These are phyloP conservation scores for Breviolum minutum DNA, from an alignment of 73 alveolate genomes.

Conservation along the genomic window DNA sequence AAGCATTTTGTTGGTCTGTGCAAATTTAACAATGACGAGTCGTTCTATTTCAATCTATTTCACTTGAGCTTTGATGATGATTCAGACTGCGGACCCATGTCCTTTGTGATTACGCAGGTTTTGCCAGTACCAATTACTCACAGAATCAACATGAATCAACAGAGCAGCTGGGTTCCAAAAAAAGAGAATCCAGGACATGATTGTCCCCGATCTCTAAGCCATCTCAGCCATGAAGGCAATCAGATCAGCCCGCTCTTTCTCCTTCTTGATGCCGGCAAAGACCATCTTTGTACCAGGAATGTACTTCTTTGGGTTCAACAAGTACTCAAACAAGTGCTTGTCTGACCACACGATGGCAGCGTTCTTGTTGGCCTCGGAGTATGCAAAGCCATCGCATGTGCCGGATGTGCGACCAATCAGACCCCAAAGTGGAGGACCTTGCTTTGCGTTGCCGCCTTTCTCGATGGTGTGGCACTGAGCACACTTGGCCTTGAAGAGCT, in stretches of 20 bases:
- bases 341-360: conserved; percentile 96
- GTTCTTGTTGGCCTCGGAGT: conserved; percentile 83
- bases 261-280: conserved; percentile 97
- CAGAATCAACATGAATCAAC: too few relatives aligned
- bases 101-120: neutral
- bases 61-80: too few relatives aligned
- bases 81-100: neutral
- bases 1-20: too few relatives aligned
- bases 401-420: conserved; percentile 45
- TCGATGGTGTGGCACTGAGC: conserved; percentile 94
- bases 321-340: conserved; percentile 96
- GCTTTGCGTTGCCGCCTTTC: conserved; percentile 55
- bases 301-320: conserved; percentile 97
- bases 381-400: conserved; percentile 67
- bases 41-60: too few relatives aligned
- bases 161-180: too few relatives aligned
- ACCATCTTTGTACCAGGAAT: conserved; percentile 97
- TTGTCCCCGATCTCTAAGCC: neutral
- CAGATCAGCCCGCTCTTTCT: conserved; percentile 90
- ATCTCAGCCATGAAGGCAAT: conserved; percentile 60
- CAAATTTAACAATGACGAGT: too few relatives aligned
- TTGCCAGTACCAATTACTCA: neutral
- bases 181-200: too few relatives aligned
- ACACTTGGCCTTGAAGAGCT: conserved; percentile 94
- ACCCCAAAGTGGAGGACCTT: conserved; percentile 76